These are phyloP conservation scores for Clonostachys solani DNA, from an alignment of 2,329 filamentous ascomycete species.

Conservation along the genomic window DNA sequence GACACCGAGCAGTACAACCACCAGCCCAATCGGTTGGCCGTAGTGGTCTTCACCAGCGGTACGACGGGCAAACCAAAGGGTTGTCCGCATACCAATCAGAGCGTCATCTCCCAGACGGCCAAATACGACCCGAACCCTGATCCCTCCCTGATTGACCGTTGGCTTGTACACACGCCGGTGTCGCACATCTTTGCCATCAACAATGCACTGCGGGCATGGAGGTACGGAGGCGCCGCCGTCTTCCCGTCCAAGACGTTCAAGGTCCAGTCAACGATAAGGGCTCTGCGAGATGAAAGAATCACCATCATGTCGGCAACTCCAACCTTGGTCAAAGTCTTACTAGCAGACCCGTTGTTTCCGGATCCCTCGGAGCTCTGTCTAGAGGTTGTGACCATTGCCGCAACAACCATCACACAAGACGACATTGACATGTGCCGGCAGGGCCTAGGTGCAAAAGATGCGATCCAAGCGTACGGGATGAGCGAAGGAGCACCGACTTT, in stretches of 20 bases:
- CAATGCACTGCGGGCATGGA: constrained; percentile 29
- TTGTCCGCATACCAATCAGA: constrained; percentile 33
- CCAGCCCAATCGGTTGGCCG: constrained; percentile 2
- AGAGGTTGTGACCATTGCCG: constrained; percentile 25
- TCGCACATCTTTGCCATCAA: constrained; percentile 33
- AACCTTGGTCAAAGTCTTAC: constrained; percentile 23
- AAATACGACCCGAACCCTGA: constrained; percentile 27
- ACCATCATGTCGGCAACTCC: constrained; percentile 34
- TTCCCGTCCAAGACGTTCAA: constrained; percentile 26
- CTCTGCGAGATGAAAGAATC: constrained; percentile 23
- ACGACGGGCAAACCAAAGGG: constrained; percentile 43
- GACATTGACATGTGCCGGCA: constrained; percentile 24
- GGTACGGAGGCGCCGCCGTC: constrained; percentile 23
- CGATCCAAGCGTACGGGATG: constrained; percentile 38
- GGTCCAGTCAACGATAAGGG: constrained; percentile 20
- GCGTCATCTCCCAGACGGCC: constrained; percentile 28
- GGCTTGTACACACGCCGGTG: constrained; percentile 30
- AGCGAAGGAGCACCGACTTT: constrained; percentile 35
- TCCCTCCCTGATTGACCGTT: constrained; percentile 17
- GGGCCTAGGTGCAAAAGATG: constrained; percentile 20
- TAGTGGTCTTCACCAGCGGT: constrained; percentile 44
- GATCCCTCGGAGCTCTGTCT: constrained; percentile 16
- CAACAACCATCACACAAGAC: constrained; percentile 19
- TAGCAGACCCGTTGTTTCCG: constrained; percentile 20
- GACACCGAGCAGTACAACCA: neutral